A percentile compares a stretch with the other conserved stretches of the same genome.
These are phyloP conservation scores for Alternaria brassicicola DNA, from an alignment of 2,329 filamentous ascomycete species.

Conservation along the genomic window DNA sequence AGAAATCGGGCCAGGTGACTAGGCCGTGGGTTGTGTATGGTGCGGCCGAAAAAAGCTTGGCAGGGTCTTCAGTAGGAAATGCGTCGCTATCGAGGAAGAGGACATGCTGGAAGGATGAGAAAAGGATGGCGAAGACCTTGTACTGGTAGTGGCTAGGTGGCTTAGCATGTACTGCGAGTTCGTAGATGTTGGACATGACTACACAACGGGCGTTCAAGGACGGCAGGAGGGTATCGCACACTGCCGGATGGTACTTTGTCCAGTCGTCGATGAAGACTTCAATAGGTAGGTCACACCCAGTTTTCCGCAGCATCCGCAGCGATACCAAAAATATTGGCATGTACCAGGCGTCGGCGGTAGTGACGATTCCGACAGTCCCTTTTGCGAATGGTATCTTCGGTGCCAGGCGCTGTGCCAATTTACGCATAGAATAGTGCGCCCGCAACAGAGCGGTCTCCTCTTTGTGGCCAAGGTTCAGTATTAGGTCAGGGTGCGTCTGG, in stretches of 20 bases:
- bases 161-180: constrained; percentile 16
- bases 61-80: constrained; percentile 58
- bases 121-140: constrained; percentile 63
- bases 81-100: constrained; percentile 65
- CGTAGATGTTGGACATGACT: constrained; percentile 37
- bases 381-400: constrained; percentile 48
- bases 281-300: constrained; percentile 58
- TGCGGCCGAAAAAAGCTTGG: constrained; percentile 56
- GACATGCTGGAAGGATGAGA: constrained; percentile 64
- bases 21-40: constrained; percentile 60
- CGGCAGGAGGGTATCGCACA: constrained; percentile 49
- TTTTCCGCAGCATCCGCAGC: constrained; percentile 59
- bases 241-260: constrained; percentile 46
- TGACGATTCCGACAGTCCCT: constrained; percentile 57
- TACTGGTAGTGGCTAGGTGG: constrained; percentile 54
- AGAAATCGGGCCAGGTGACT: constrained; percentile 65
- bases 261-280: constrained; percentile 50
- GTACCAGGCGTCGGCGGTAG: constrained; percentile 56
- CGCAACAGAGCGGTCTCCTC: constrained; percentile 26
- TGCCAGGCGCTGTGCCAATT: constrained; percentile 20
- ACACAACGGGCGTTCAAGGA: constrained; percentile 50
- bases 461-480: constrained; percentile 24
- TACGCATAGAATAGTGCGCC: constrained; percentile 31
- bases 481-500: constrained; percentile 14
- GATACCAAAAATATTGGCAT: constrained; percentile 59